Percentiles rank a stretch among this genome's conserved stretches.
phyloP scores from a whole-genome alignment of 2,329 filamentous ascomycete genomes.

The Annulohypoxylon truncatum region DNA sequence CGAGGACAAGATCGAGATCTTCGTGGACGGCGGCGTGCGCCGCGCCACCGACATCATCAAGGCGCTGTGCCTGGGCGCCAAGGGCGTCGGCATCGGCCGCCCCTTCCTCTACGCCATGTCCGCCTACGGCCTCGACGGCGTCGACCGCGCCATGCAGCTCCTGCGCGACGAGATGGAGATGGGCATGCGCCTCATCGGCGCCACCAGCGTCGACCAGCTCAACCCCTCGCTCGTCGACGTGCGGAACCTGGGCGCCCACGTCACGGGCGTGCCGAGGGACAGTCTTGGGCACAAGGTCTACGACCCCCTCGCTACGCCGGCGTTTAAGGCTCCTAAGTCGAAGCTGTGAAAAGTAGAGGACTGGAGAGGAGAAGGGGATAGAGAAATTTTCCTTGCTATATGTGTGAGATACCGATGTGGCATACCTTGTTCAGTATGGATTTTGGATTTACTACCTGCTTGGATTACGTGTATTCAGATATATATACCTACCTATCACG shows the following conservation, averaged over 20 bases:
- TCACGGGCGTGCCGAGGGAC: slow-evolving; percentile 62
- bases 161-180: slow-evolving; percentile 98
- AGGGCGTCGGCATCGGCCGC: slow-evolving; percentile 90
- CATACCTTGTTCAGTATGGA: not conserved
- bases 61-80: slow-evolving; percentile 90
- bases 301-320: slow-evolving; percentile 64
- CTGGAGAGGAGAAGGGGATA: not conserved
- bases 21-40: slow-evolving; percentile 89
- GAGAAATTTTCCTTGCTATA: not conserved
- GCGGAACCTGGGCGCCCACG: slow-evolving; percentile 70
- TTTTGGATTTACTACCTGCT: not conserved
- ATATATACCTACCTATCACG: not conserved
- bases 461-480: not conserved
- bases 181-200: slow-evolving; percentile 96
- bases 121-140: slow-evolving; percentile 86
- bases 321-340: slow-evolving; percentile 60
- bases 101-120: slow-evolving; percentile 98
- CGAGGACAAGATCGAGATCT: slow-evolving; percentile 85
- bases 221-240: slow-evolving; percentile 85
- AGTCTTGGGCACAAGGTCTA: slow-evolving; percentile 62
- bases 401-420: not conserved
- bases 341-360: slow-evolving; percentile 62
- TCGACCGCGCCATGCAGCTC: slow-evolving; percentile 91
- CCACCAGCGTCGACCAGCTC: slow-evolving; percentile 77
- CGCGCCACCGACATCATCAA: slow-evolving; percentile 96